Evolutionary conservation across 306 rosid genomes (phyloP).

Genomic region (cucumber (Cucumis sativus)): Cucumber_9930_V3 NC_026657.2:32834501-32835000

Average conservation of each 20-base stretch:
- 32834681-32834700: too few relatives aligned
- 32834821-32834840: not conserved
- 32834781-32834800: slow-evolving; percentile 8
- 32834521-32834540: slow-evolving; percentile 78
- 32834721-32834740: not conserved
- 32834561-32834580: slow-evolving; percentile 88
- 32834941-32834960: too few relatives aligned
- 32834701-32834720: not conserved
- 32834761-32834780: slow-evolving; percentile 2
- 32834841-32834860: not conserved
- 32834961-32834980: too few relatives aligned
- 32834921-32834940: not conserved
- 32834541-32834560: slow-evolving; percentile 83
- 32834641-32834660: slow-evolving; percentile 1
- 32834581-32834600: slow-evolving; percentile 73
- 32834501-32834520: slow-evolving; percentile 54
- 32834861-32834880: too few relatives aligned
- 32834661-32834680: too few relatives aligned
- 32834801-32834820: not conserved
- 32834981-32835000: too few relatives aligned
- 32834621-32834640: slow-evolving; percentile 75
- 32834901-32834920: not conserved
- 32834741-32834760: slow-evolving; percentile 8
- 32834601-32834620: slow-evolving; percentile 63
- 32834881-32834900: too few relatives aligned